These are phyloP conservation scores for Anaeramoeba ignava DNA, from an alignment of 78 protist genomes.

Conservation along the genomic window DNA sequence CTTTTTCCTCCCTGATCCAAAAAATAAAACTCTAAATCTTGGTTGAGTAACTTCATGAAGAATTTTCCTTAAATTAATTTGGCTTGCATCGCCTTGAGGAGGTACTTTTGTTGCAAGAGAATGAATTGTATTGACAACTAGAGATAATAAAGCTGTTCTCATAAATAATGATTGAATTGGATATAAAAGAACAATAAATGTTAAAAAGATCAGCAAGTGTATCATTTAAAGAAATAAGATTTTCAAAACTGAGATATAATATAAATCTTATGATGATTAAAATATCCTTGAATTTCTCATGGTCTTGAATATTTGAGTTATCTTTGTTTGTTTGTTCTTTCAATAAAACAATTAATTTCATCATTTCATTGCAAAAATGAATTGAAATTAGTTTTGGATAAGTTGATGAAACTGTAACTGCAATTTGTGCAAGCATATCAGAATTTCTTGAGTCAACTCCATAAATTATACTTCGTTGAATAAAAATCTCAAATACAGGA, in stretches of 20 bases:
- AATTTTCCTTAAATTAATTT: background rate
- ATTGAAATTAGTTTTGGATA: constrained; percentile 23
- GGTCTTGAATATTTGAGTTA: background rate
- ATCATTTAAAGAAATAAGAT: background rate
- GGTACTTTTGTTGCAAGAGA: background rate
- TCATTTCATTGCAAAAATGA: no score
- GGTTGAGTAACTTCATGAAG: background rate
- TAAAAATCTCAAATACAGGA: constrained; percentile 21
- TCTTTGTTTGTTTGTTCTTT: background rate
- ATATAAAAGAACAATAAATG: background rate
- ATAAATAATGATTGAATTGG: background rate
- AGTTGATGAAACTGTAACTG: constrained; percentile 34
- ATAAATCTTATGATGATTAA: background rate
- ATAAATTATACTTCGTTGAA: constrained; percentile 6
- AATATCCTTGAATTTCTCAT: background rate
- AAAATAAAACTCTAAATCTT: background rate
- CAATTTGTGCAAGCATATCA: constrained; percentile 32
- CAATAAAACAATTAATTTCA: no score
- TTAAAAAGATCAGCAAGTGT: background rate
- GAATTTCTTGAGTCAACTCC: constrained; percentile 19
- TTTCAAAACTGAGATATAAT: background rate
- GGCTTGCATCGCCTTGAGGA: background rate
- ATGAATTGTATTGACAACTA: background rate
- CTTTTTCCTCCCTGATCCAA: background rate
- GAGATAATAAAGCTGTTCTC: background rate